Conservation (phyloP, 306 rosid genomes). For the Phaseolus lunatus region DNA sequence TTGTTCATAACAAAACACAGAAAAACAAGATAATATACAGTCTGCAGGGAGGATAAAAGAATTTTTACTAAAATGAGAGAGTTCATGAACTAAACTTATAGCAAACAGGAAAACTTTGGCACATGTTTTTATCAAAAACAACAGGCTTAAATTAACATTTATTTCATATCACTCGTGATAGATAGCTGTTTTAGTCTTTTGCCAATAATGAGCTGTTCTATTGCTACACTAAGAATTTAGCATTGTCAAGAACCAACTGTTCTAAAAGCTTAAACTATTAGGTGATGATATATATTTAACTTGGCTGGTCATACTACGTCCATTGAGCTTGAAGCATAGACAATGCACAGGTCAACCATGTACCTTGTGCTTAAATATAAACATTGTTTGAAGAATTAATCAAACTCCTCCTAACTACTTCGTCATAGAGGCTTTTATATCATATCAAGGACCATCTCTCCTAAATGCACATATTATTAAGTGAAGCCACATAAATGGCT, state of each 20-base stretch:
- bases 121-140: constrained; percentile 7
- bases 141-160: background rate
- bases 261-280: background rate
- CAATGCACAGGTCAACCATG: background rate
- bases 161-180: background rate
- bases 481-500: background rate
- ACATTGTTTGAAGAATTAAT: background rate
- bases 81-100: constrained; percentile 2
- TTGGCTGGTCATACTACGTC: background rate
- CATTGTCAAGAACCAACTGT: constrained; percentile 5
- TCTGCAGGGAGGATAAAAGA: background rate
- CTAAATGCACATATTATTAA: background rate
- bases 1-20: background rate
- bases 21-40: constrained; percentile 23
- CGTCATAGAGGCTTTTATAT: background rate
- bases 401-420: background rate
- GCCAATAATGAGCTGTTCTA: background rate
- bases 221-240: background rate
- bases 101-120: constrained; percentile 1
- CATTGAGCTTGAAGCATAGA: constrained; percentile 7
- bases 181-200: background rate
- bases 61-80: background rate
- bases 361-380: background rate
- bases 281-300: constrained; percentile 4
- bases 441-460: constrained; percentile 19